Percentiles rank a stretch among this genome's conserved stretches.
Conservation (phyloP, 495 filamentous ascomycete species). For the Xylaria scruposa region DNA sequence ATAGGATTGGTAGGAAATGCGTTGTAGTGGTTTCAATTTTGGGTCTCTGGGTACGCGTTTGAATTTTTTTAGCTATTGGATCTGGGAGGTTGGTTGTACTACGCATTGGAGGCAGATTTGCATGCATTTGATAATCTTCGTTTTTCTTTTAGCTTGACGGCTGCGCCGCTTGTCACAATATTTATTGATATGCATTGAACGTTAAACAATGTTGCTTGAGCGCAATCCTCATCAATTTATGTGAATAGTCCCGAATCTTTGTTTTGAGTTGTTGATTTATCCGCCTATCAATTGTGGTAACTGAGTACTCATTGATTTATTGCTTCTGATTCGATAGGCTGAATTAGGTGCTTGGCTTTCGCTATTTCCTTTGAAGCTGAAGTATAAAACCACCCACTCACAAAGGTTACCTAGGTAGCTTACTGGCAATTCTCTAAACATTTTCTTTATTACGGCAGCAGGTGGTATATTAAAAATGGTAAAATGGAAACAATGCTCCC, state of each 20-base stretch:
- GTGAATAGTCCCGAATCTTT: neutral
- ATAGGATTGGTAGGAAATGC: slow-evolving; percentile 2
- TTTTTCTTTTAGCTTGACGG: neutral
- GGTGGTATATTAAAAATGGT: neutral
- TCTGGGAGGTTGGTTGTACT: neutral
- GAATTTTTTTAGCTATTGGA: neutral
- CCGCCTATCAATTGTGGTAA: neutral
- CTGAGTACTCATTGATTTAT: neutral
- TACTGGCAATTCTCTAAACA: too few relatives aligned
- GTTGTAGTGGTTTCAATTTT: neutral
- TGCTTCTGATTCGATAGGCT: neutral
- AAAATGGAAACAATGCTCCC: neutral
- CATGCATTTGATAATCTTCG: neutral
- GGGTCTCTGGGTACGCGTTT: neutral
- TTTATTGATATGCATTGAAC: neutral
- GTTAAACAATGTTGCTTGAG: neutral
- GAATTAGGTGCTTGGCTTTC: neutral
- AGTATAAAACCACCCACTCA: neutral
- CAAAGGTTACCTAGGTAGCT: too few relatives aligned
- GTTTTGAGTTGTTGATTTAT: neutral
- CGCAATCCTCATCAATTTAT: neutral
- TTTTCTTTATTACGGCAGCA: too few relatives aligned
- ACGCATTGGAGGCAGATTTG: slow-evolving; percentile 15
- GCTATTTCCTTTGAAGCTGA: neutral
- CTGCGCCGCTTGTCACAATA: neutral